These are phyloP conservation scores for Phytopythium aichiense DNA, from an alignment of 352 stramenopile species.

Conservation along the genomic window DNA sequence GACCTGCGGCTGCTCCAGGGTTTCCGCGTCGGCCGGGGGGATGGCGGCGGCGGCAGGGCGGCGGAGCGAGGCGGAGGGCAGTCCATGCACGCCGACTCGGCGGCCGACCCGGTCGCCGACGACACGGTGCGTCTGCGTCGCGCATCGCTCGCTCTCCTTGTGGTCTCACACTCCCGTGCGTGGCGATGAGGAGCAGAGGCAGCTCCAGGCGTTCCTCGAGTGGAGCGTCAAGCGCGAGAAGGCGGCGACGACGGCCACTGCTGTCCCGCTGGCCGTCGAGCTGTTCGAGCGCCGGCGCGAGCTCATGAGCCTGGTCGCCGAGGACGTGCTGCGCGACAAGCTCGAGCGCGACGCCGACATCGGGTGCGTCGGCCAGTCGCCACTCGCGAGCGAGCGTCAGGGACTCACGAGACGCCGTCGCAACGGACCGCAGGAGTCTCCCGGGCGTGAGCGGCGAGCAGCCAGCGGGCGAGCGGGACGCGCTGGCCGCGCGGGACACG, in stretches of 20 bases:
- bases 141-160: background rate
- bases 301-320: slow-evolving; percentile 62
- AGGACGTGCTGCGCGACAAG: slow-evolving; percentile 67
- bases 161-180: background rate
- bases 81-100: background rate
- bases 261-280: slow-evolving; percentile 34
- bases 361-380: slow-evolving; percentile 19
- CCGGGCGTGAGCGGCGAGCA: background rate
- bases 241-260: slow-evolving; percentile 16
- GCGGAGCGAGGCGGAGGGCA: background rate
- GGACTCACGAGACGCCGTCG: too few relatives aligned
- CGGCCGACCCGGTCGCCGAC: slow-evolving; percentile 8
- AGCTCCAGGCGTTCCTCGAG: slow-evolving; percentile 56
- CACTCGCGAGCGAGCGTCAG: too few relatives aligned
- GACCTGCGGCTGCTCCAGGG: slow-evolving; percentile 58
- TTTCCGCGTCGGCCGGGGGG: slow-evolving; percentile 37
- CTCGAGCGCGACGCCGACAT: slow-evolving; percentile 55
- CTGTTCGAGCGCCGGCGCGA: slow-evolving; percentile 68
- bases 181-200: slow-evolving; percentile 25
- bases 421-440: background rate
- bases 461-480: slow-evolving; percentile 33
- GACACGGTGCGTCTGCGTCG: slow-evolving; percentile 30
- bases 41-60: background rate
- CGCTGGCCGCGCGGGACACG: slow-evolving; percentile 64
- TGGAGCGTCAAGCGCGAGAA: slow-evolving; percentile 65